These are phyloP conservation scores for Melampsora medusae DNA, from an alignment of 1,284 basidiomycete species.

Conservation along the genomic window DNA sequence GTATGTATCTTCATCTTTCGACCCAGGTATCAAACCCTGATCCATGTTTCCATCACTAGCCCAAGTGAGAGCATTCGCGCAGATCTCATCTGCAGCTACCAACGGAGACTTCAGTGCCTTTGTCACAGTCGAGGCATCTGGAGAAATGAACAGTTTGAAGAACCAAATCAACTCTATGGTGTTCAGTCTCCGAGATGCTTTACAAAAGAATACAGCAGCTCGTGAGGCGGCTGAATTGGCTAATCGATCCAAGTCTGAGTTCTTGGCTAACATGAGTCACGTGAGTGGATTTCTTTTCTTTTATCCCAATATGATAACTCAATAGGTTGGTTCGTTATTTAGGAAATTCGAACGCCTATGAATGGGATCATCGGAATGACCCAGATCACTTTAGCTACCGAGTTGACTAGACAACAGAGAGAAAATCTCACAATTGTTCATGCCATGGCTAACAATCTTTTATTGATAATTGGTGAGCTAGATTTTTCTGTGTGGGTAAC, in stretches of 20 bases:
- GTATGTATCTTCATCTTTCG: constrained; percentile 69
- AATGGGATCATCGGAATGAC: constrained; percentile 99
- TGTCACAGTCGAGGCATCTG: constrained; percentile 97
- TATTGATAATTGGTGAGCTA: constrained; percentile 75
- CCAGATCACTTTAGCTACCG: constrained; percentile 90
- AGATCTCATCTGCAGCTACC: constrained; percentile 97
- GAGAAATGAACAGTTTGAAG: constrained; percentile 99
- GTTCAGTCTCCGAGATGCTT: constrained; percentile 90
- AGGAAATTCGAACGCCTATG: constrained; percentile 85
- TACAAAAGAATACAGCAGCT: constrained; percentile 98
- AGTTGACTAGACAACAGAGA: constrained; percentile 79
- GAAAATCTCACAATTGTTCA: constrained; percentile 96
- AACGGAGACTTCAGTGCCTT: constrained; percentile 98
- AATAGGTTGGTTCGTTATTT: constrained; percentile 67
- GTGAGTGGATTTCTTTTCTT: constrained; percentile 19
- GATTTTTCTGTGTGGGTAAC: neutral
- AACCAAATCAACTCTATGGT: constrained; percentile 99
- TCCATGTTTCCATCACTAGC: constrained; percentile 57
- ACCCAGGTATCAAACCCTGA: constrained; percentile 74
- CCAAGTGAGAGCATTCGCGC: constrained; percentile 97
- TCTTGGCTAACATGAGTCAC: constrained; percentile 57
- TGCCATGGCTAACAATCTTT: constrained; percentile 83
- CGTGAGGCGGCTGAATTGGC: constrained; percentile 90
- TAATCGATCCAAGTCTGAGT: constrained; percentile 94
- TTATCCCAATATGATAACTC: neutral